Evolutionary conservation across 805 yeast species (phyloP), one percentile per base, ranked within the genome.

Genomic region (Candida multigemmis): DNA sequence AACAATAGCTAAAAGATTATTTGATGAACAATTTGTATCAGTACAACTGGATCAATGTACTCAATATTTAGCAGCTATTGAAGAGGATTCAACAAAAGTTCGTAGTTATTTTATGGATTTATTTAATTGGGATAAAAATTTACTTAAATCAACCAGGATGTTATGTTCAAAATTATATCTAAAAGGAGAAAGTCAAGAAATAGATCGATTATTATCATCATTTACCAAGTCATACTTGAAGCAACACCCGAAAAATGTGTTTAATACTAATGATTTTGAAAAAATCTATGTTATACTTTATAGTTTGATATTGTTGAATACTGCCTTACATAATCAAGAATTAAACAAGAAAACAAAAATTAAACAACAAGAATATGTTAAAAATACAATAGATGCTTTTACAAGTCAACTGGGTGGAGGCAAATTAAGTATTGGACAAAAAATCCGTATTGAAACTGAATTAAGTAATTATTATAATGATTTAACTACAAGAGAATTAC

Each of bases 141-240:
- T 84, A 24, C 53, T 82, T 22, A 48, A 51, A 2, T 60, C 85
- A 1, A 61, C 85, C 11, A 56, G 85, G 17, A 49, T 50, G 23
- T 55, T 84, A 17, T 83, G 93, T 38, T 64, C 68, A 20, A 70
- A 65, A 37, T 45, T 84, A n/a, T 79, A 77, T 50, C 64, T 85
- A 41, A 73, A 74, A 42, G 94, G 89, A 5, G 94, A 85, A 52
- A 74, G 91, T 3, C 87, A 80, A 41, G 80, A 78, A 41, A 74
- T 84, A 27, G 91, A 83, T 50, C 65, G 82, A 25, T 68, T 84
- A 16, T 55, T 85, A 30, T 77, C 79, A 23, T 65, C 76, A 3
- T 77, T 82, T 43, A 70, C 91, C 12, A 59, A 60, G 27, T 68
- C 76, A 28, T 84, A 87, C 77, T 55, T 61, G 13, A 47, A 47